Percentiles rank a stretch among this genome's conserved stretches.
Evolutionary conservation across 148 eudicot genomes (phyloP).

Genomic region (Beta vulgaris): DNA sequence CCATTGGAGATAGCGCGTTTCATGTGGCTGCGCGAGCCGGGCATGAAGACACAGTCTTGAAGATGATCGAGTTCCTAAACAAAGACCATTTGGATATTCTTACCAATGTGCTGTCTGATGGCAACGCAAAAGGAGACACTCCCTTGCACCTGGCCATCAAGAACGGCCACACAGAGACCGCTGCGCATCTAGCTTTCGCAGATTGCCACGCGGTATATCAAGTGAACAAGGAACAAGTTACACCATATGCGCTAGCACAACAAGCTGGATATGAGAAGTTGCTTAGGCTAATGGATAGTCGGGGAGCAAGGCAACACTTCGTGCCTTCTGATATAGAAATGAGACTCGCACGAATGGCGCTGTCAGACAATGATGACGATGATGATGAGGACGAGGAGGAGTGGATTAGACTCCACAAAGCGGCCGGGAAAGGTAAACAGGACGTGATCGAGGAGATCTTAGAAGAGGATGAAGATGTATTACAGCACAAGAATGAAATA

Average conservation of each 20-base stretch:
- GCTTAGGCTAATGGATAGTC: background rate
- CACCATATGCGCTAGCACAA: background rate
- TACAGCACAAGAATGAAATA: background rate
- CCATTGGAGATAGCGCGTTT: background rate
- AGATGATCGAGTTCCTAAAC: background rate
- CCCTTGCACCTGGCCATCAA: constrained; percentile 15
- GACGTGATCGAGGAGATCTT: background rate
- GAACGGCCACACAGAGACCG: background rate
- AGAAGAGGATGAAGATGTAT: background rate
- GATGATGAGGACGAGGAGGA: background rate
- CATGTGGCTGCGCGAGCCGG: constrained; percentile 7
- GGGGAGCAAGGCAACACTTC: background rate
- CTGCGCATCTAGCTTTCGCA: background rate
- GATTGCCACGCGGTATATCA: background rate
- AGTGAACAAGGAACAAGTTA: background rate
- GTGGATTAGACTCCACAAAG: background rate
- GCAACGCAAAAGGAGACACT: constrained; percentile 1
- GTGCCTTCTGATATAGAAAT: background rate
- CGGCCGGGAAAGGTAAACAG: background rate
- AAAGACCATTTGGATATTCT: background rate
- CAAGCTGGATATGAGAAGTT: background rate
- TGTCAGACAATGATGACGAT: background rate
- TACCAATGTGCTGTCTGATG: background rate
- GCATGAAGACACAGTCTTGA: background rate
- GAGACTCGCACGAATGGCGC: background rate